Evolutionary conservation across 208 protist species (phyloP), one percentile per base, ranked within the genome.

Genomic region (Porcisia hertigi): DNA sequence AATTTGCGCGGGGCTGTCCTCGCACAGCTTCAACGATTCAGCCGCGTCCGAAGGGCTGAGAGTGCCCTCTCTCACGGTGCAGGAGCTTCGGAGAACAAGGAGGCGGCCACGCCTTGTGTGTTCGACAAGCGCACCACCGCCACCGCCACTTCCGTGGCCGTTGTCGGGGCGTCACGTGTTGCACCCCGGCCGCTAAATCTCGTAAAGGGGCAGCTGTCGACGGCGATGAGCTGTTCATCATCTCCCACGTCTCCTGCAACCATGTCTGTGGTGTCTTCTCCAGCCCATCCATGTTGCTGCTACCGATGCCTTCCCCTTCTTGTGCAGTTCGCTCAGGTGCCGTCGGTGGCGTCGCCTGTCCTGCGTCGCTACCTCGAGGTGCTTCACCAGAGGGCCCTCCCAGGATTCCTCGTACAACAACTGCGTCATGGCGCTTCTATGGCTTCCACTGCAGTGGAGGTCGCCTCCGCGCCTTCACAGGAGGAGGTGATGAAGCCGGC

Each of bases 11-110:
- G 77, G 25, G 84, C 77, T 36, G 84, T 84, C 39, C 39, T 83
- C 45, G 69, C 74, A 45, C 90, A 94, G 77, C 73, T 89, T 58
- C 81, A 79, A 20, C 87, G 90, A 0, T 83, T 94, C 30, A 41
- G 83, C 30, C 49, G 34, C 49, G 20, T 57, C 12, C 45, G 65
- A 11, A 30, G 45, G 5, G 25, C 5, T 55, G 65, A 54, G 39
- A 39, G 47, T 30, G 39, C 14, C 60, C 69, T 49, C 45, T 58
- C 25, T 30, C 49, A 34, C n/a, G 69, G 34, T 8, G 53, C 34
- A 23, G 49, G 12, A 64, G 67, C 55, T 12, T 49, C 45, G 3
- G 62, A 67, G 25, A n/a, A 18, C 5, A 36, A 45, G 60, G 25
- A 65, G 6, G 41, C 30, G 7, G 39, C 7, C 18, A 14, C 11